phyloP scores from a whole-genome alignment of 2,329 filamentous ascomycete genomes.

The Exophiala phaeomuriformis region DNA sequence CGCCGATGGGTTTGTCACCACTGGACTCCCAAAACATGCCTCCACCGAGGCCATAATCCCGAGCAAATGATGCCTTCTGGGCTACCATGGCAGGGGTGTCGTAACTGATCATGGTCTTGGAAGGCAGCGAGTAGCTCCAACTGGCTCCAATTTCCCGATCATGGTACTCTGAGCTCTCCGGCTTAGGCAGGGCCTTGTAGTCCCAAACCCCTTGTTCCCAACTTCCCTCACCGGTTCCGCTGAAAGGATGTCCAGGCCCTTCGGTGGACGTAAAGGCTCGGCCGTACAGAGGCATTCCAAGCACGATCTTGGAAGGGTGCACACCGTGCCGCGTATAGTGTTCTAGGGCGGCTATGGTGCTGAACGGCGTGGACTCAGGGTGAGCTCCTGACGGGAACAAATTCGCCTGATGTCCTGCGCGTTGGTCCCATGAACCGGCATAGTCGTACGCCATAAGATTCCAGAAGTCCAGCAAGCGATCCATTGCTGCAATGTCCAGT shows the following conservation, averaged over 20 bases:
- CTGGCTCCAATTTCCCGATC: conserved; percentile 61
- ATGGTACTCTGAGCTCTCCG: conserved; percentile 56
- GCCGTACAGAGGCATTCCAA: conserved; percentile 90
- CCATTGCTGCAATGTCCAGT: conserved; percentile 58
- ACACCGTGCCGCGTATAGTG: conserved; percentile 63
- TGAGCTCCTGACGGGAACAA: conserved; percentile 54
- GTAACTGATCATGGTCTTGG: conserved; percentile 67
- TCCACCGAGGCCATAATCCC: conserved; percentile 61
- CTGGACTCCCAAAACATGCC: conserved; percentile 98
- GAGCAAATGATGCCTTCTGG: conserved; percentile 66
- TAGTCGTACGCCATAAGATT: conserved; percentile 87
- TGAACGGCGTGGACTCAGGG: conserved; percentile 67
- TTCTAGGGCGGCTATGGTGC: conserved; percentile 61
- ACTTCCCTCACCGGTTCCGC: conserved; percentile 66
- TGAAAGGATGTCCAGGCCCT: conserved; percentile 62
- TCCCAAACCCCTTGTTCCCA: conserved; percentile 86
- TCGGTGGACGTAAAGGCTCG: conserved; percentile 73
- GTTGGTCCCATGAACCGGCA: conserved; percentile 70
- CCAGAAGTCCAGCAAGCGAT: conserved; percentile 63
- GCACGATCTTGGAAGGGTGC: conserved; percentile 62
- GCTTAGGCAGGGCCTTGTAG: conserved; percentile 73
- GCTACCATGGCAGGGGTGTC: conserved; percentile 62
- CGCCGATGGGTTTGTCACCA: conserved; percentile 57
- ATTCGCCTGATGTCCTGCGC: conserved; percentile 73
- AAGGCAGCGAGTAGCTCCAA: conserved; percentile 64